phyloP scores from a whole-genome alignment of 345 rosid genomes.

The Syzygium aromaticum region DNA sequence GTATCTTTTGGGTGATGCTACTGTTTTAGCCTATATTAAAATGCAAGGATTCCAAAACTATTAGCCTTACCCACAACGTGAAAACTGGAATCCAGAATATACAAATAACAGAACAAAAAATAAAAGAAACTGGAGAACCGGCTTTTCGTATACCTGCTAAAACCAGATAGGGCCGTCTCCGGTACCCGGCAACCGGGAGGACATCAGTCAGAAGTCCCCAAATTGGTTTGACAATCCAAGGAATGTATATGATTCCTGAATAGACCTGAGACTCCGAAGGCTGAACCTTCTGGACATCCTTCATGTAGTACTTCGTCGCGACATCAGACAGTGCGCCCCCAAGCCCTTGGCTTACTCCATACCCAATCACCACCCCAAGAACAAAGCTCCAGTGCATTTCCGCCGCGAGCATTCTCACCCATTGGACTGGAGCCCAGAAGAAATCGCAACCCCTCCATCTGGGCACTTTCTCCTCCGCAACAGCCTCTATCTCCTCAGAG shows the following conservation, averaged over 20 bases:
- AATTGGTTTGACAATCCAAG: slow-evolving; percentile 66
- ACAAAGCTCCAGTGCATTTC: slow-evolving; percentile 71
- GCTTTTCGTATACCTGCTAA: slow-evolving; percentile 31
- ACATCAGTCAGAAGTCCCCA: slow-evolving; percentile 71
- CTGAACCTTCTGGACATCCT: slow-evolving; percentile 60
- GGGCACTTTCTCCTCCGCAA: neutral
- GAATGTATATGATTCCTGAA: slow-evolving; percentile 42
- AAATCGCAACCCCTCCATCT: neutral
- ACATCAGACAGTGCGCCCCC: slow-evolving; percentile 48
- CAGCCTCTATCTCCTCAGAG: neutral
- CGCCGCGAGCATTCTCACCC: slow-evolving; percentile 42
- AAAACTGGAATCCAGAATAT: neutral
- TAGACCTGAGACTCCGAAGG: slow-evolving; percentile 58
- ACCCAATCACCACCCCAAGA: slow-evolving; percentile 47
- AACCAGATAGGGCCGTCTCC: slow-evolving; percentile 58
- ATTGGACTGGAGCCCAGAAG: slow-evolving; percentile 17
- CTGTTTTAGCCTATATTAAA: neutral
- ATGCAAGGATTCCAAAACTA: neutral
- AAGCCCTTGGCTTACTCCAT: slow-evolving; percentile 61
- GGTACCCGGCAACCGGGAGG: slow-evolving; percentile 46
- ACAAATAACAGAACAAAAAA: neutral
- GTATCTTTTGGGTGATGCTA: neutral
- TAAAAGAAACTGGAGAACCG: neutral
- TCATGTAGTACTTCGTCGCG: slow-evolving; percentile 56
- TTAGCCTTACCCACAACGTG: neutral